These are phyloP conservation scores for Corymbia maculata DNA, from an alignment of 345 rosid genomes.

Conservation along the genomic window DNA sequence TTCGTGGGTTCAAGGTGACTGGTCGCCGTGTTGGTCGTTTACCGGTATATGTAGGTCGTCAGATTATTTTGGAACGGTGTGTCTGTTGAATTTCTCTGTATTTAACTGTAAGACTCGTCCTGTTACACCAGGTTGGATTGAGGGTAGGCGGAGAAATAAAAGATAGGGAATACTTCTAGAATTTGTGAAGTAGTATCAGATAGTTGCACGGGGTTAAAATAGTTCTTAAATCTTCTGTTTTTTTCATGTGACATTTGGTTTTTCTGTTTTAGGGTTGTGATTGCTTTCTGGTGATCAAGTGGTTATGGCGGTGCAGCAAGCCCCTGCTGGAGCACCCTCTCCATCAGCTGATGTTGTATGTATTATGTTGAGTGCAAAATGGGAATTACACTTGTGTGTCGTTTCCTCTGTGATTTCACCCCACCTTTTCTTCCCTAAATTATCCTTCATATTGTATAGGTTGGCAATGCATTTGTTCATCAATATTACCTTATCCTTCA, in stretches of 20 bases:
- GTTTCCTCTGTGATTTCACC: not conserved
- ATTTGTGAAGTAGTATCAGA: not conserved
- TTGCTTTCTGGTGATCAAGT: not conserved
- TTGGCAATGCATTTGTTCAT: constrained; percentile 91
- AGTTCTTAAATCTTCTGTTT: not conserved
- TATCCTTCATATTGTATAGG: constrained; percentile 21
- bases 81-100: not conserved
- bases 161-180: not conserved
- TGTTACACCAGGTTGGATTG: not conserved
- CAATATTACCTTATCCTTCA: constrained; percentile 87
- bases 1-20: not conserved
- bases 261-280: not conserved
- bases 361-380: not conserved
- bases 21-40: not conserved
- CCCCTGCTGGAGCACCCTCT: constrained; percentile 22
- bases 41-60: not conserved
- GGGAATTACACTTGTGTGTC: not conserved
- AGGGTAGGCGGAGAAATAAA: not conserved
- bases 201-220: not conserved
- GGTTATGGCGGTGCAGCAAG: constrained; percentile 47
- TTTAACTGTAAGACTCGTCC: not conserved
- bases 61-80: not conserved
- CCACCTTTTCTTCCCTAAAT: not conserved
- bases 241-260: not conserved
- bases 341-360: constrained; percentile 25